Evolutionary conservation across 2,329 filamentous ascomycete species (phyloP), one percentile per base, ranked within the genome.

Genomic region (Colletotrichum sp.): DNA sequence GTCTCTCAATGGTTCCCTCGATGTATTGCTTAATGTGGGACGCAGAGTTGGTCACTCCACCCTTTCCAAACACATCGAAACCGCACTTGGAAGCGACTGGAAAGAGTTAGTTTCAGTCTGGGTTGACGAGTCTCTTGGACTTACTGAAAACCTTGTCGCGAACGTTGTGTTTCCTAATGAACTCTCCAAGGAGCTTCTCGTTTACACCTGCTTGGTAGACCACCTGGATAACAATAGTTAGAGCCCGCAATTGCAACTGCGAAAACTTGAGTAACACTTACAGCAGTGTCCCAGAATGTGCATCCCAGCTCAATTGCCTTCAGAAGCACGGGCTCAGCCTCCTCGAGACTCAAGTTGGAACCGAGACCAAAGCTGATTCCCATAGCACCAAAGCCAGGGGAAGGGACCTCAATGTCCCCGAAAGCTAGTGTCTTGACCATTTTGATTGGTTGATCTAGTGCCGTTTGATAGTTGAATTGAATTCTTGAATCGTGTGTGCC

Each of bases 311-410:
- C 86, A 70, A 89, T 83, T 0, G 88, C 88, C 77, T 89, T 90
- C 28, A 89, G 76, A 0, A 90, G 81, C 0, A 89, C 87, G 15
- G 87, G 87, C 76, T 89, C 88, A 6, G 88, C 87, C 78, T 89
- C 78, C 69, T 89, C 87, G 1, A 84, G 78, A 34, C 77, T 85
- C 5, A 89, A 78, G 72, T 87, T 86, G 49, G 65, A 83, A 6
- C 88, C 87, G 24, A 89, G 62, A 5, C 83, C 86, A 72, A 84
- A 86, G 76, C 83, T 88, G 15, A 89, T 78, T 9, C 88, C 88
- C 88, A 89, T 90, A 13, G 87, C 87, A 24, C 88, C 88, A 72
- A 89, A 89, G 68, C 87, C 88, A 2, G 87, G 87, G 7, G 78
- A 77, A 5, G 85, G 83, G 18, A 88, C 85, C 49, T 86, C 75